Evolutionary conservation across 2,329 filamentous ascomycete species (phyloP).

Genomic region (Fragosphaeria purpurea): DNA sequence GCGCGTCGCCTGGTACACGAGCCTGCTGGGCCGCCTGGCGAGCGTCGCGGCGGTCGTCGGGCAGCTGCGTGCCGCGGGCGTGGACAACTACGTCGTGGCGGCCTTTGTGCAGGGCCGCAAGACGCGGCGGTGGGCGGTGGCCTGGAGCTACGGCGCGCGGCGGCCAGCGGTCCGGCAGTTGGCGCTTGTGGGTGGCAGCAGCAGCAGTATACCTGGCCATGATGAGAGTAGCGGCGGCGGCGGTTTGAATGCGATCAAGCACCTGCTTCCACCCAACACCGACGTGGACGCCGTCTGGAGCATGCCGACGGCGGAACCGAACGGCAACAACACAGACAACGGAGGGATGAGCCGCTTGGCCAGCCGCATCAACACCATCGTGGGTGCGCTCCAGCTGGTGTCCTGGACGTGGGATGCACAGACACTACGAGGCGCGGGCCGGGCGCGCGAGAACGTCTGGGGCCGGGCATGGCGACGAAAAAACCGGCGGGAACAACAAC

Average conservation of each 20-base stretch:
- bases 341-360: slow-evolving; percentile 24
- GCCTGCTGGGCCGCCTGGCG: slow-evolving; percentile 75
- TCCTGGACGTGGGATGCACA: slow-evolving; percentile 54
- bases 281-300: slow-evolving; percentile 33
- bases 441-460: slow-evolving; percentile 67
- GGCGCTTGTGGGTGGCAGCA: slow-evolving; percentile 25
- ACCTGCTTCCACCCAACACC: slow-evolving; percentile 32
- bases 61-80: slow-evolving; percentile 35
- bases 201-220: neutral
- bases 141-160: slow-evolving; percentile 68
- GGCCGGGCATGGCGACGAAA: slow-evolving; percentile 60
- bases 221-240: neutral
- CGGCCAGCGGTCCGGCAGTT: slow-evolving; percentile 39
- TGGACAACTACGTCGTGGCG: slow-evolving; percentile 74
- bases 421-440: slow-evolving; percentile 47
- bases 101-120: slow-evolving; percentile 68
- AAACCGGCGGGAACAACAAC: slow-evolving; percentile 25
- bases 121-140: slow-evolving; percentile 79
- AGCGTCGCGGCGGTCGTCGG: slow-evolving; percentile 56
- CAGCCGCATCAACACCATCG: slow-evolving; percentile 28
- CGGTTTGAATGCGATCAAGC: slow-evolving; percentile 25
- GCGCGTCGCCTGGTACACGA: slow-evolving; percentile 75
- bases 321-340: no score
- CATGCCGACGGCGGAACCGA: slow-evolving; percentile 20
- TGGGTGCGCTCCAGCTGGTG: slow-evolving; percentile 47